phyloP scores from a whole-genome alignment of 345 rosid species.

The Cardamine occulta region DNA sequence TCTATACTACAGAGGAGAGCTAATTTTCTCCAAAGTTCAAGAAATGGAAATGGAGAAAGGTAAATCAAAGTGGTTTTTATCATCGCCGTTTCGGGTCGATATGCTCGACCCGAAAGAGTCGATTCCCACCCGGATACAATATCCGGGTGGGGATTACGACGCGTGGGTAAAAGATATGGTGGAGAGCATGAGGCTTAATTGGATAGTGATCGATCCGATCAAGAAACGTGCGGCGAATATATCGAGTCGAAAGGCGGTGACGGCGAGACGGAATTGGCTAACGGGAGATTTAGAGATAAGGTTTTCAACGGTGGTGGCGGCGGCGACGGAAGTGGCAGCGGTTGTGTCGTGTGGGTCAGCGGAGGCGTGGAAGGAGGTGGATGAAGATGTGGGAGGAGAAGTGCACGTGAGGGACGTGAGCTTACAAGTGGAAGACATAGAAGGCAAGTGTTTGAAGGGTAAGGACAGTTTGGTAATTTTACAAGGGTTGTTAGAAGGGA shows the following conservation, averaged over 20 bases:
- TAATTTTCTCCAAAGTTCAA: conserved; percentile 57
- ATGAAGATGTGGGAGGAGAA: conserved; percentile 66
- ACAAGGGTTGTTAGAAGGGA: conserved; percentile 48
- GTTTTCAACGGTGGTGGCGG: conserved; percentile 48
- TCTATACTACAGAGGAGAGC: conserved; percentile 49
- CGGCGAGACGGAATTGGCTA: conserved; percentile 73
- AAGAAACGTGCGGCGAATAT: conserved; percentile 59
- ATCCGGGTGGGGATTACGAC: conserved; percentile 42
- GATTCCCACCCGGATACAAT: conserved; percentile 40
- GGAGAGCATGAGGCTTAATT: conserved; percentile 56
- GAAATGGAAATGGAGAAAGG: conserved; percentile 49
- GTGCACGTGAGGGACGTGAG: conserved; percentile 74
- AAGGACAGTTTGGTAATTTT: conserved; percentile 68
- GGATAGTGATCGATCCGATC: conserved; percentile 73
- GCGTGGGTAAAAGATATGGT: conserved; percentile 58
- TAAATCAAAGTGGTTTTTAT: conserved; percentile 54
- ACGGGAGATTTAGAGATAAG: conserved; percentile 58
- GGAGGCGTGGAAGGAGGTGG: conserved; percentile 54
- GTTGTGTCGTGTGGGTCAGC: conserved; percentile 44
- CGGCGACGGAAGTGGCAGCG: conserved; percentile 20
- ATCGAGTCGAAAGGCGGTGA: conserved; percentile 60
- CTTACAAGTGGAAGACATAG: conserved; percentile 75
- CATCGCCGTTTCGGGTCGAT: conserved; percentile 70
- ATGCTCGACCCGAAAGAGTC: conserved; percentile 57
- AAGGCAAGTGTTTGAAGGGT: conserved; percentile 71